Conservation (phyloP, 805 yeast genomes). For the Metschnikowia kofuensis region DNA sequence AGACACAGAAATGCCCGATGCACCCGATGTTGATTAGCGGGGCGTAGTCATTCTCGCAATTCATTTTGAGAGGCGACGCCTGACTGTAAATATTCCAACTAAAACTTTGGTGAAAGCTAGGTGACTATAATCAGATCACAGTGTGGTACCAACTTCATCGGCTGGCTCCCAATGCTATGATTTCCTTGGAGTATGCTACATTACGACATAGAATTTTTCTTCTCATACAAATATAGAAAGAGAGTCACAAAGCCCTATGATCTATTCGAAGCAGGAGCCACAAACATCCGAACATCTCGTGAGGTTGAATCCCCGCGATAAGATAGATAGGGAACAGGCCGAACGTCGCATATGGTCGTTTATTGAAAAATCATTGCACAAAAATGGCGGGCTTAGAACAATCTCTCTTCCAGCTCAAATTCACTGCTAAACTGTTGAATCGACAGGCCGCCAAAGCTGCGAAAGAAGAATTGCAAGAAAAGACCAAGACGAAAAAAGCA, state of each 20-base stretch:
- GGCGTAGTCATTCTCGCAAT: not conserved
- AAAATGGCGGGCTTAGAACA: slow-evolving; percentile 29
- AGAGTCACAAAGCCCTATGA: no score
- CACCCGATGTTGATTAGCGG: slow-evolving; percentile 9
- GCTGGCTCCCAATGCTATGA: no score
- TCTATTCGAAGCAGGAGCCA: not conserved
- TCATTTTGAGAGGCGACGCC: not conserved
- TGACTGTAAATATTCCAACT: no score
- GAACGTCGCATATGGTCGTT: not conserved
- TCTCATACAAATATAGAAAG: no score
- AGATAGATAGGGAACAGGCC: not conserved
- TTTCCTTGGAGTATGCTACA: no score
- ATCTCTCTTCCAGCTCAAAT: slow-evolving; percentile 38
- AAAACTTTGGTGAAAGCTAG: no score
- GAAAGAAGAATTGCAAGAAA: slow-evolving; percentile 84
- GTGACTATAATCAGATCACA: no score
- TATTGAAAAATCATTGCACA: not conserved
- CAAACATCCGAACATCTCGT: not conserved
- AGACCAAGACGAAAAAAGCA: slow-evolving; percentile 86
- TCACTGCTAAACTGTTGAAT: slow-evolving; percentile 90
- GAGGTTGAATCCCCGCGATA: not conserved
- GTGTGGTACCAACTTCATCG: no score
- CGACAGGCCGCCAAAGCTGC: slow-evolving; percentile 89
- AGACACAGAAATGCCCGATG: slow-evolving; percentile 16
- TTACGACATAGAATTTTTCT: no score